Conservation (phyloP, 2,329 filamentous ascomycete species). For the Cytospora piceae region DNA sequence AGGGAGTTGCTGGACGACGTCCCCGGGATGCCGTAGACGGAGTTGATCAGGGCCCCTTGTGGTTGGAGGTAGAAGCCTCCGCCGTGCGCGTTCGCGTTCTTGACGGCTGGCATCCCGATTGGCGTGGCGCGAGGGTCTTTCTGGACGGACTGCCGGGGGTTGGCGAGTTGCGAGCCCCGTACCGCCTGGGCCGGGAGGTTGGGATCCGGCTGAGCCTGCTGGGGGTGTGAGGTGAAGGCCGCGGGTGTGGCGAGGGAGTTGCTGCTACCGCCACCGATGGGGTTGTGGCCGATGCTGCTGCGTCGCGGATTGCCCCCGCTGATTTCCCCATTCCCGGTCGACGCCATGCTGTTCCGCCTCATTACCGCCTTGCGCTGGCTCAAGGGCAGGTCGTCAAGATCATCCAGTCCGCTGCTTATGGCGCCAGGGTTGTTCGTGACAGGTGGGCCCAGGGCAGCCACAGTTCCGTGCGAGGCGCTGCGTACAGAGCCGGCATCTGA, state of each 20-base stretch:
- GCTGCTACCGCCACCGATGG: constrained; percentile 27
- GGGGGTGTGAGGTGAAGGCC: constrained; percentile 51
- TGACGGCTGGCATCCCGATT: constrained; percentile 29
- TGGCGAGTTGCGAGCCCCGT: constrained; percentile 64
- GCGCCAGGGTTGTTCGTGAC: constrained; percentile 25
- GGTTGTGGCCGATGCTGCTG: neutral
- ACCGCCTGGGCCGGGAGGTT: constrained; percentile 46
- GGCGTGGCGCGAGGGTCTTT: constrained; percentile 59
- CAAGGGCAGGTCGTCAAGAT: constrained; percentile 70
- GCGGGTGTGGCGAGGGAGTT: constrained; percentile 12
- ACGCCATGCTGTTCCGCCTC: constrained; percentile 52
- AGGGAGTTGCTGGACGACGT: constrained; percentile 30
- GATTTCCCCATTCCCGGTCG: constrained; percentile 24
- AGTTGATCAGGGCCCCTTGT: constrained; percentile 24
- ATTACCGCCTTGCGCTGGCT: constrained; percentile 68
- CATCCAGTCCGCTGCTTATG: constrained; percentile 15
- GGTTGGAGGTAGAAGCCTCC: constrained; percentile 31
- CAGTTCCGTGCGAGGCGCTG: constrained; percentile 33
- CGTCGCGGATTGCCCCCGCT: neutral
- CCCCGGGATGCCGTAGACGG: constrained; percentile 28
- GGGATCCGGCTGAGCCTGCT: constrained; percentile 56
- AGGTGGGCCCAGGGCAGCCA: constrained; percentile 2
- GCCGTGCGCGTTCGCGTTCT: constrained; percentile 18
- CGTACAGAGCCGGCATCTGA: constrained; percentile 50
- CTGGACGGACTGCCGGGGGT: constrained; percentile 68